Evolutionary conservation across 495 filamentous ascomycete species (phyloP), one percentile per base, ranked within the genome.

Genomic region (Xylaria bambusicola): DNA sequence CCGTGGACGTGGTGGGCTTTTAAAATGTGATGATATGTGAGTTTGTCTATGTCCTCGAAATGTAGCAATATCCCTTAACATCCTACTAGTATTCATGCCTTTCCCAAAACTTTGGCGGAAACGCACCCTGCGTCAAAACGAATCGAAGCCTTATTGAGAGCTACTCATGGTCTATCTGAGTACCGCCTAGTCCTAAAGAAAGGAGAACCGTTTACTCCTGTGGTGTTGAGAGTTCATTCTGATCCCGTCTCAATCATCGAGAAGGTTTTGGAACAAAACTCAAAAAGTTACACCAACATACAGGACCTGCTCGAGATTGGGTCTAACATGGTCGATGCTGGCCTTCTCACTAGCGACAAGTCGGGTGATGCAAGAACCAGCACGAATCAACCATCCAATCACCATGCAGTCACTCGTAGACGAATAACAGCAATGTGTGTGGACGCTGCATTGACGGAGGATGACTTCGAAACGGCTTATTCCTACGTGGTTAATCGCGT

Each of bases 381-480:
- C 12, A 12, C 45, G 21, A 44, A 52, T 6, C 55, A 15, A 48
- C 65, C 49, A 58, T 15, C 33, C 35, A 35, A 63, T 33, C 67
- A 75, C 31, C 63, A 63, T 24, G 31, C 61, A 3, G 62, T 70
- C 12, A 72, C 82, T 13, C 85, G 89, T 67, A 82, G 84, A 27
- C 84, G 92, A 50, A 87, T 98, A 51, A 89, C 86, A 29, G 88
- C 88, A 51, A 91, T 96, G 84, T 93, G 93, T 64, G 88, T 98
- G 42, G 87, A 93, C 64, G 87, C 92, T 5, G 91, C 93, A 27
- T 82, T 98, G 1, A 75, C 79, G 5, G 90, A 93, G 69, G 85
- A 94, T 65, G 94, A 98, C 67, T 98, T 98, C 63, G 93, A 96
- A 62, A 98, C 95, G 0, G 95, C 95, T 21, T 98, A 98, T 74